A percentile compares a stretch with the other conserved stretches of the same genome.
Evolutionary conservation across 345 rosid species (phyloP).

Genomic region (Jatropha curcas): DNA sequence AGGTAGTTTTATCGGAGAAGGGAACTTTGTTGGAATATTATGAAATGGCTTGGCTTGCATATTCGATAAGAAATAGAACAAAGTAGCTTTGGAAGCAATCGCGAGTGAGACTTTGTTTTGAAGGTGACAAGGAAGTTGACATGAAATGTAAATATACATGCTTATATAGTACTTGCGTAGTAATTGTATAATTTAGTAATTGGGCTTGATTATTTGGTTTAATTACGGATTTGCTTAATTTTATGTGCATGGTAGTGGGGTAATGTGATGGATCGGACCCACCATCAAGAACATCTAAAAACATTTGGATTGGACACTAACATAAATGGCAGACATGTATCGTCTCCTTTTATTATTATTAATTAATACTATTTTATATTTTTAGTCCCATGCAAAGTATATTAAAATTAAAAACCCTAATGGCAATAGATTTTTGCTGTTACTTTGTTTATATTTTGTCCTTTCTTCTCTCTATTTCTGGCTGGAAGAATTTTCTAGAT

Average conservation of each 20-base stretch:
- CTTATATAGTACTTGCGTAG: too few species aligned
- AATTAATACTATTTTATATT: too few species aligned
- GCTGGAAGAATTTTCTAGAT: too few species aligned
- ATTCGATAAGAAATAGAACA: not conserved
- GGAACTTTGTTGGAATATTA: slow-evolving; percentile 36
- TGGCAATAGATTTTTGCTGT: slow-evolving; percentile 18
- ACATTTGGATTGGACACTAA: slow-evolving; percentile 17
- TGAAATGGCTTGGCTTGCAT: slow-evolving; percentile 43
- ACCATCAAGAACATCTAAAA: slow-evolving; percentile 25
- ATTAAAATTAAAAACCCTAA: too few species aligned
- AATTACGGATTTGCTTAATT: slow-evolving; percentile 25
- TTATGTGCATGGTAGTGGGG: slow-evolving; percentile 32
- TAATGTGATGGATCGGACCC: slow-evolving; percentile 15
- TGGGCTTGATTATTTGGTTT: not conserved
- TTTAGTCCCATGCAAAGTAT: too few species aligned
- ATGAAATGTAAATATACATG: not conserved
- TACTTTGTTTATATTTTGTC: not conserved
- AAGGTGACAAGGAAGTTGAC: not conserved
- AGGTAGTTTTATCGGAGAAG: slow-evolving; percentile 32
- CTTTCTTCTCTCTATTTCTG: not conserved
- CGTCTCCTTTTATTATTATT: not conserved
- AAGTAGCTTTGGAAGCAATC: too few species aligned
- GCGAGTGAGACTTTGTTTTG: not conserved
- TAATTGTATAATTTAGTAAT: not conserved
- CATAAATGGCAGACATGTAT: slow-evolving; percentile 40